These are phyloP conservation scores for Beauveria bassiana DNA, from an alignment of 2,329 filamentous ascomycete species.

Conservation along the genomic window DNA sequence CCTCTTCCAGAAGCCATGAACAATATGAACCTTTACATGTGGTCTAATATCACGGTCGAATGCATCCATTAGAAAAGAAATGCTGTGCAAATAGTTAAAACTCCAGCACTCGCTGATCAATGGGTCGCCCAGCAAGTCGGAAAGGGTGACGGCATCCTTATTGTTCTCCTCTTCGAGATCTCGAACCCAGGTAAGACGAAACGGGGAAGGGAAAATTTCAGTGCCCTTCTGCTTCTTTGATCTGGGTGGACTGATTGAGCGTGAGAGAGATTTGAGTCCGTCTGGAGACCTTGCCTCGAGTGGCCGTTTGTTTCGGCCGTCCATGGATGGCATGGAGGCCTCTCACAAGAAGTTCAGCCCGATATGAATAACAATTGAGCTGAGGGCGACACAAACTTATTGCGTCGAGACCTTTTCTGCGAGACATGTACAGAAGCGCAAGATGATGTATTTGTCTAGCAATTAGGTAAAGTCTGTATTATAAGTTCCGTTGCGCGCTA, in stretches of 20 bases:
- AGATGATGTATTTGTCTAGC: background rate
- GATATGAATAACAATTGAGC: background rate
- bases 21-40: conserved; percentile 44
- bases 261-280: conserved; percentile 23
- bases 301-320: background rate
- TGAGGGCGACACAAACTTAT: background rate
- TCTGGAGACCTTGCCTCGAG: background rate
- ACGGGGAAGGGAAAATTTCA: conserved; percentile 48
- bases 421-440: background rate
- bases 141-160: conserved; percentile 55
- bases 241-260: conserved; percentile 40
- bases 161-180: conserved; percentile 56
- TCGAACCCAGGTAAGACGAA: conserved; percentile 62
- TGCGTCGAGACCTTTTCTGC: too few species aligned
- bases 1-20: conserved; percentile 58
- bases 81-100: conserved; percentile 60
- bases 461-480: background rate
- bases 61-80: conserved; percentile 46
- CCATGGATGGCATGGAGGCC: background rate
- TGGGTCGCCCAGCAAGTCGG: conserved; percentile 65
- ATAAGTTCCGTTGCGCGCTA: background rate
- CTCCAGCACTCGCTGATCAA: conserved; percentile 65
- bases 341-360: background rate
- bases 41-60: conserved; percentile 44
- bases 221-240: conserved; percentile 21